phyloP scores from a whole-genome alignment of 495 filamentous ascomycete species.

The Friedmanniomyces simplex region DNA sequence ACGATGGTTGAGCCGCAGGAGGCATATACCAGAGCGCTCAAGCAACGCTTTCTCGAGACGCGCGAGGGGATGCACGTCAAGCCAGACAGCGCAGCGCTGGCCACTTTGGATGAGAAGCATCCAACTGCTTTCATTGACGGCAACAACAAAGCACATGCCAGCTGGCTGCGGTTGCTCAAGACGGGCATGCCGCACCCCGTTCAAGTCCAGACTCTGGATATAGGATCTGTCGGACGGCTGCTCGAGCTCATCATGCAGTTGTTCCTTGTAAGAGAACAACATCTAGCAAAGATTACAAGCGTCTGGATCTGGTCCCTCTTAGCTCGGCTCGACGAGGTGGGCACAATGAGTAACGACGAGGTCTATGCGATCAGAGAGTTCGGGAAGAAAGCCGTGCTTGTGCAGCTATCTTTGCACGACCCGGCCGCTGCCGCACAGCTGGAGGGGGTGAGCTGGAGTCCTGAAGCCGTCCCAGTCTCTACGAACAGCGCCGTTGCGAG shows the following conservation, averaged over 20 bases:
- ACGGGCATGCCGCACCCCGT: slow-evolving; percentile 52
- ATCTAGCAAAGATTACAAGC: slow-evolving; percentile 40
- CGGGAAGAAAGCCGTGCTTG: slow-evolving; percentile 45
- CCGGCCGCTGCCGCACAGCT: slow-evolving; percentile 22
- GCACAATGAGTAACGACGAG: slow-evolving; percentile 47
- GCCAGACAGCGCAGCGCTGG: slow-evolving; percentile 42
- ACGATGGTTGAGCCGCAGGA: slow-evolving; percentile 9
- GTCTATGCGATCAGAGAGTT: slow-evolving; percentile 49
- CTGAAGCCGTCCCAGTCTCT: slow-evolving; percentile 1
- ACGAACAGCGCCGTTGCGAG: not conserved
- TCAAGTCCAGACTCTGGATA: slow-evolving; percentile 61
- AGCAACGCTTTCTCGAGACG: slow-evolving; percentile 34
- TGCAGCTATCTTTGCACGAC: slow-evolving; percentile 24
- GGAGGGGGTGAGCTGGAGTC: slow-evolving; percentile 15
- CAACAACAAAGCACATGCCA: slow-evolving; percentile 29
- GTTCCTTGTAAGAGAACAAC: slow-evolving; percentile 37
- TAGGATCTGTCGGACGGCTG: slow-evolving; percentile 46
- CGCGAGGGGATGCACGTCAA: slow-evolving; percentile 45
- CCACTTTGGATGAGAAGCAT: slow-evolving; percentile 45
- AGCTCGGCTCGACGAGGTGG: slow-evolving; percentile 45
- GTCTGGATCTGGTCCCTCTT: slow-evolving; percentile 56
- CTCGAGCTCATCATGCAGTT: slow-evolving; percentile 34
- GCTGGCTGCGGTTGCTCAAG: slow-evolving; percentile 43
- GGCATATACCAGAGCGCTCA: slow-evolving; percentile 11
- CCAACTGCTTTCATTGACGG: slow-evolving; percentile 42